Conservation (phyloP, 164 flowering plant species). For the Stephania japonica region DNA sequence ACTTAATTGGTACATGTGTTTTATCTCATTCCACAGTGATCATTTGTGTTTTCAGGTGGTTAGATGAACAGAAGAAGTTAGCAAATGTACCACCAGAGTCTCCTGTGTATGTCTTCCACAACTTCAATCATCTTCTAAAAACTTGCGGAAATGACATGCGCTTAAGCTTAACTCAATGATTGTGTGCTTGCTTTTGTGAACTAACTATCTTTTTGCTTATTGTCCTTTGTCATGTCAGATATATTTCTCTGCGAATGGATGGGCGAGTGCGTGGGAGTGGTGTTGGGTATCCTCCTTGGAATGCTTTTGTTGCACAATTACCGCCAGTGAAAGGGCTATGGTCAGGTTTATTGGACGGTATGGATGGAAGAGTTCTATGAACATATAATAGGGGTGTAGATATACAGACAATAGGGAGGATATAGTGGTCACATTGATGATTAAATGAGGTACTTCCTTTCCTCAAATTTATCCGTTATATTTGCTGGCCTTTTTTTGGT, state of each 20-base stretch:
- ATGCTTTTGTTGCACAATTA: constrained; percentile 84
- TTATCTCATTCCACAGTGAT: background rate
- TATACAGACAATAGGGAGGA: background rate
- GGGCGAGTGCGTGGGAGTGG: constrained; percentile 99
- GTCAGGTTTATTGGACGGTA: constrained; percentile 91
- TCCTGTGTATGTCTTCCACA: constrained; percentile 72
- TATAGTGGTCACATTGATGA: background rate
- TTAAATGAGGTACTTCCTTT: background rate
- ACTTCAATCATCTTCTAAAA: background rate
- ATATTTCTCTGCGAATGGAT: constrained; percentile 88
- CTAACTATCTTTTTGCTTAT: background rate
- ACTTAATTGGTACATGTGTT: background rate
- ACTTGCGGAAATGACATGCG: background rate
- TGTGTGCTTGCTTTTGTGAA: background rate
- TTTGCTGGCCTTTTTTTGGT: background rate
- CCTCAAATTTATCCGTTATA: background rate
- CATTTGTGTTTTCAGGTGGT: constrained; percentile 53
- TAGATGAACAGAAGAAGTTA: constrained; percentile 82
- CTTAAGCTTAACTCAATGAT: background rate
- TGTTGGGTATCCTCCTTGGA: constrained; percentile 97
- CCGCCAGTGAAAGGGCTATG: constrained; percentile 94
- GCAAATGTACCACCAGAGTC: constrained; percentile 79
- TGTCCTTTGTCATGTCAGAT: constrained; percentile 31
- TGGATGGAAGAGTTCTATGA: constrained; percentile 86
- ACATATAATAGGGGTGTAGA: background rate